Base-by-base conservation (phyloP, 2,329 filamentous ascomycete genomes). In the Cladosporium sp. region DNA sequence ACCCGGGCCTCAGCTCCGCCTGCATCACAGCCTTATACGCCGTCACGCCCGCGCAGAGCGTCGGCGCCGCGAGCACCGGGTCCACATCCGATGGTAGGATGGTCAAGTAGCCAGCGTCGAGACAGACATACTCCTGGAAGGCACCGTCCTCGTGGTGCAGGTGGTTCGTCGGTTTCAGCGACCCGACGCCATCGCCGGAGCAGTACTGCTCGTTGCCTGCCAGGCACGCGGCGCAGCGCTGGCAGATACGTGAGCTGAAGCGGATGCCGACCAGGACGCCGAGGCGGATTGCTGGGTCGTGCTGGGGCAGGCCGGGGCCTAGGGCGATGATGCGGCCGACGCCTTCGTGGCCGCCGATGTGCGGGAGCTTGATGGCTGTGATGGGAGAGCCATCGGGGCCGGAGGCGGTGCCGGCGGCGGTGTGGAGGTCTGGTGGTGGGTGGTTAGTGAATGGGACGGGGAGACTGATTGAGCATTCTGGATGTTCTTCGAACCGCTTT, bases 261-360 rank as follows among this genome's bases (percentile, higher is more conserved):
- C 79, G 74, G 59, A 82, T 81, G 3, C 80, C 80, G 1, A 82
- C 80, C 10, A 80, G 68, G 0, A 68, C 73, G 18, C 80, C 80
- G 5, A 81, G 35, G 31, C 76, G 75, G 23, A 82, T 68, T 2
- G 76, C 75, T 3, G 74, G 71, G 11, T 70, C 70, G 40, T 73
- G 73, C 31, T 69, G 65, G 5, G 69, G 33, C 1, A 79, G 73
- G 37, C 75, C 76, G 1, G 79, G 75, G 0, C 80, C 80, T 5
- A 82, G 69, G 0, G 74, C 71, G 18, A 82, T 71, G 50, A 82
- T 78, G 0, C 76, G 77, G 1, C 79, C 80, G 18, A 82, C 75
- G 1, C 80, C 80, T 74, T 82, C 80, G 68, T 82, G 80, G 6
- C 80, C 79, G 18, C 79, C 80, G n/a, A 82, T 73, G 62, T 82